Percentiles rank a stretch among this genome's conserved stretches.
Evolutionary conservation across 108 stramenopile species (phyloP).

Genomic region (Cyclotella cryptica): DNA sequence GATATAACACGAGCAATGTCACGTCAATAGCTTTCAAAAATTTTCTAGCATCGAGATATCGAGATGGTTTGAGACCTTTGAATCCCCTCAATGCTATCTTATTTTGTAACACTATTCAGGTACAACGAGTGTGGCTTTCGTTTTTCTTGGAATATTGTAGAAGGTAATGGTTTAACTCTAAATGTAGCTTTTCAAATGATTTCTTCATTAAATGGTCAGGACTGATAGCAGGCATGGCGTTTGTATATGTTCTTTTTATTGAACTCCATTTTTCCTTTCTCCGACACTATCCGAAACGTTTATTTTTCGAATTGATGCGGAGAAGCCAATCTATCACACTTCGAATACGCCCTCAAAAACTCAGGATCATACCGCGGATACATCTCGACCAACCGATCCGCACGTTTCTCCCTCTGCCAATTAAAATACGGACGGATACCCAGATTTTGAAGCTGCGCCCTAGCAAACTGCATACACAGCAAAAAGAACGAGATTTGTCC

Average conservation of each 20-base stretch:
- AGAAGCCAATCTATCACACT: conserved; percentile 21
- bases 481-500: conserved; percentile 86
- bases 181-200: too few species aligned
- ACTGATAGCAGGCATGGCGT: too few species aligned
- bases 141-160: too few species aligned
- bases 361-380: conserved; percentile 56
- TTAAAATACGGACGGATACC: conserved; percentile 79
- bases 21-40: background rate
- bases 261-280: too few species aligned
- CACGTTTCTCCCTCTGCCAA: conserved; percentile 44
- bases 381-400: conserved; percentile 18
- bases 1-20: background rate
- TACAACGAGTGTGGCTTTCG: too few species aligned
- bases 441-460: conserved; percentile 84
- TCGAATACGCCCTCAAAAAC: conserved; percentile 48
- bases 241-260: too few species aligned
- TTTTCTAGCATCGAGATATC: too few species aligned
- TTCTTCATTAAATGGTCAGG: too few species aligned
- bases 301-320: conserved; percentile 21
- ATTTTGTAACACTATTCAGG: too few species aligned
- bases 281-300: background rate
- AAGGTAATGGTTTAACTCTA: too few species aligned
- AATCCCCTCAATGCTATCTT: too few species aligned
- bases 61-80: too few species aligned
- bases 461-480: conserved; percentile 77